Percentiles rank a stretch among this genome's conserved stretches.
These are phyloP conservation scores for Oryza brachyantha DNA, from an alignment of 176 grass and related monocot genomes.

Conservation along the genomic window DNA sequence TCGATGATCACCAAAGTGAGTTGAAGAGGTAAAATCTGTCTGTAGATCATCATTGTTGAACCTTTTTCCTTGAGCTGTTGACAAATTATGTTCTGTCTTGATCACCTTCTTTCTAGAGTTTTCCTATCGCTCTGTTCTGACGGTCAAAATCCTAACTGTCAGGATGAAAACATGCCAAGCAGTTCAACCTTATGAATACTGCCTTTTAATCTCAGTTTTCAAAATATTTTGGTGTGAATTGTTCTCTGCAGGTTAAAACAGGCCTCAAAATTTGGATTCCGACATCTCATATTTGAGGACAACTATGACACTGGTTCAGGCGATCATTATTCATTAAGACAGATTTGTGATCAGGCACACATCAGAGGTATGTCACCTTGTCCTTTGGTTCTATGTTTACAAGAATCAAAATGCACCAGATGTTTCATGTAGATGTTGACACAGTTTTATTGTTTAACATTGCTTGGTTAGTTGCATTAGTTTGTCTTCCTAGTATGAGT, in stretches of 20 bases:
- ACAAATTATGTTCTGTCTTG: not conserved
- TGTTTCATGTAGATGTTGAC: not conserved
- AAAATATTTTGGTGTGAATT: not conserved
- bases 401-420: not conserved
- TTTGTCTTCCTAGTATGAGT: not conserved
- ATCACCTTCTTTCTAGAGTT: not conserved
- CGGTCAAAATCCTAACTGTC: not conserved
- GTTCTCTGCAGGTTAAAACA: slow-evolving; percentile 57
- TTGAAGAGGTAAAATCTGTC: slow-evolving; percentile 59
- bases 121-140: not conserved
- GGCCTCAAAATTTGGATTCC: slow-evolving; percentile 64
- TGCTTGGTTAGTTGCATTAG: not conserved
- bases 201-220: not conserved
- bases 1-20: slow-evolving; percentile 95
- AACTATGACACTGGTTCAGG: slow-evolving; percentile 96
- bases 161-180: not conserved
- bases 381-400: not conserved
- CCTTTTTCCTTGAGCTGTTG: not conserved
- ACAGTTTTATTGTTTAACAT: not conserved
- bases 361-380: slow-evolving; percentile 62
- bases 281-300: slow-evolving; percentile 92
- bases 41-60: not conserved
- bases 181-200: not conserved
- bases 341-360: slow-evolving; percentile 86
- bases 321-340: slow-evolving; percentile 89